Evolutionary conservation across 2,329 filamentous ascomycete species (phyloP), one percentile per base, ranked within the genome.

Genomic region (Lecanosticta acicola): DNA sequence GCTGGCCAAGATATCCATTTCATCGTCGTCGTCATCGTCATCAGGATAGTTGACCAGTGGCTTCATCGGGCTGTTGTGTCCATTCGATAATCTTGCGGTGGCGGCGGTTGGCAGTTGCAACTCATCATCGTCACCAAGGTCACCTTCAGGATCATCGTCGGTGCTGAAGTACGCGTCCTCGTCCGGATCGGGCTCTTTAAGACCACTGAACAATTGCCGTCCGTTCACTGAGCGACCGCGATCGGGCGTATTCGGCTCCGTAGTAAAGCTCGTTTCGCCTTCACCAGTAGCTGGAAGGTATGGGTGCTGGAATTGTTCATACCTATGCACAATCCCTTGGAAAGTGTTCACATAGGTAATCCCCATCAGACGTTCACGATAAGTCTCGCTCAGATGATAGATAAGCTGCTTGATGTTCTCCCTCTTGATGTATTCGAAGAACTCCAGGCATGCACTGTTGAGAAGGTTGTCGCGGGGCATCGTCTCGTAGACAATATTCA

Each of bases 131-230:
- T 70, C 55, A 14, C 48, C 48, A 10, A 55, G 45, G 37, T 82
- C 73, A 10, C 88, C 87, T 4, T 95, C 89, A 49, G 90, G 85
- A 38, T 93, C 87, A 57, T 96, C 90, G 1, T 86, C 88, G 0
- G 79, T 81, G 59, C 94, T 91, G 77, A 94, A 97, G 66, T 97
- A 98, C 35, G 91, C 88, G 59, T 96, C 91, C 65, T 96, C 87
- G 9, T 84, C 81, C 4, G 83, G 77, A 62, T 96, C 91, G 61
- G 90, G 78, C 43, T 94, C 89, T 61, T 87, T 87, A 64, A 94
- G 77, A 36, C 79, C 82, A 66, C 85, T 56, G 51, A 62, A 84
- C 50, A 80, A 68, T 48, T 71, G 75, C n/a, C 75, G 74, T 24
- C 76, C 76, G 49, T 80, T 81, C 45, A 77, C 64, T 32, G 51